Conservation (phyloP, 495 filamentous ascomycete genomes). For the Rusavskia elegans region DNA sequence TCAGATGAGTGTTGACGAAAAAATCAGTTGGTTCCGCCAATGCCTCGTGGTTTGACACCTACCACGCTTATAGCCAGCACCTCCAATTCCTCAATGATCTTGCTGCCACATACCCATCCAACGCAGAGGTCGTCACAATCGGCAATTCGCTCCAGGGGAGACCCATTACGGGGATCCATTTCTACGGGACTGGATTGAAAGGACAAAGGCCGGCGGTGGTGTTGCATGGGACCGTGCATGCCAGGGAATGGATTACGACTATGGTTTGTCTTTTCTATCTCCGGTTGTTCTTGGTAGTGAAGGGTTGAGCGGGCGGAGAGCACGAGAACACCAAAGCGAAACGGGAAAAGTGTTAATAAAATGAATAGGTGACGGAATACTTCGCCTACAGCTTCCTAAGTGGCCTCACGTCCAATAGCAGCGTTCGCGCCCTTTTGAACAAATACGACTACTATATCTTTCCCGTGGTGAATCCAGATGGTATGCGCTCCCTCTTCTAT, state of each 20-base stretch:
- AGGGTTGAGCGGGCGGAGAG: too few species aligned
- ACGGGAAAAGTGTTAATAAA: background rate
- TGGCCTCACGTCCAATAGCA: constrained; percentile 25
- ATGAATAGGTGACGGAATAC: constrained; percentile 32
- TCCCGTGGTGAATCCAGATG: constrained; percentile 48
- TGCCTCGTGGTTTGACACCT: constrained; percentile 38
- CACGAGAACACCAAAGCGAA: too few species aligned
- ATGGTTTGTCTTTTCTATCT: constrained; percentile 10
- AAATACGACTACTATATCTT: constrained; percentile 50
- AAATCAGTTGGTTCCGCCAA: constrained; percentile 3
- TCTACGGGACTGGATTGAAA: constrained; percentile 37
- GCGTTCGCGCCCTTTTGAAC: constrained; percentile 29
- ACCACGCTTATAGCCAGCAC: constrained; percentile 34
- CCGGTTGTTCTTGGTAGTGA: too few species aligned
- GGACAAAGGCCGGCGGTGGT: constrained; percentile 40
- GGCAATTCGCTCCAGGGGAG: constrained; percentile 35
- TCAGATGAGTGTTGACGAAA: too few species aligned
- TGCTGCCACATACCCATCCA: constrained; percentile 25
- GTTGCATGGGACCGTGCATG: constrained; percentile 47
- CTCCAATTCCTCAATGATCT: constrained; percentile 35
- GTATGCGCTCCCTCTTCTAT: constrained; percentile 13
- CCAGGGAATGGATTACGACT: constrained; percentile 47
- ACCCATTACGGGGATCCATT: constrained; percentile 39
- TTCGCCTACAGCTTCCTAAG: constrained; percentile 35
- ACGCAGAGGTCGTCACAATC: constrained; percentile 35